Base-by-base conservation (phyloP, 192 early-diverging fungal genomes). In the Phycomyces nitens region DNA sequence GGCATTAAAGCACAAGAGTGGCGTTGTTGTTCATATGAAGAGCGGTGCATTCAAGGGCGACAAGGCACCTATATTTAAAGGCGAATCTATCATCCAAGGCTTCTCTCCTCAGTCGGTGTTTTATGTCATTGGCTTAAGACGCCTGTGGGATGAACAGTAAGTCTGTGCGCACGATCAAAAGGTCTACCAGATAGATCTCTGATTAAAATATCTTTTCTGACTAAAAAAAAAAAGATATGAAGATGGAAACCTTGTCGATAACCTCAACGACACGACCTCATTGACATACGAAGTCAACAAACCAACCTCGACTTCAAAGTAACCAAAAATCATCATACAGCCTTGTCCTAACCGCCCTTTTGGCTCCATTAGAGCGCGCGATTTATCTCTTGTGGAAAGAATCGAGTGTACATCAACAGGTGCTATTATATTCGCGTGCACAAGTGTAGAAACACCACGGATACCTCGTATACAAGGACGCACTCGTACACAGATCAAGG, bases 131-230 rank as follows among this genome's bases (percentile, higher is more conserved):
- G 78, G 78, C 6, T 76, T 79, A 54, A 68, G 82, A 50, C 81
- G 79, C 65, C 71, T 81, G 5, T 83, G 82, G 82, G 82, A 83
- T 69, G 78, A 78, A 57, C 67, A 68, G 75, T 77, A 58, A 77
- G 58, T 61, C 47, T n/a, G n/a, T n/a, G n/a, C n/a, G n/a, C n/a
- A n/a, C n/a, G n/a, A n/a, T n/a, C n/a, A n/a, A n/a, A n/a, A n/a
- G n/a, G n/a, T n/a, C n/a, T n/a, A n/a, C n/a, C n/a, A n/a, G n/a
- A n/a, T n/a, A n/a, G 62, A 12, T 5, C 23, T 22, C 26, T 54
- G 8, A 24, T 15, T 16, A n/a, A 22, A 18, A 59, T 20, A 16
- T 20, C 8, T 29, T 20, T n/a, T 8, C 0, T 54, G 16, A n/a
- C 23, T n/a, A 14, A 54, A 16, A 55, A 42, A n/a, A 7, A 15